Base-by-base conservation (phyloP, 1,284 basidiomycete genomes). In the Termitomyces sp. region DNA sequence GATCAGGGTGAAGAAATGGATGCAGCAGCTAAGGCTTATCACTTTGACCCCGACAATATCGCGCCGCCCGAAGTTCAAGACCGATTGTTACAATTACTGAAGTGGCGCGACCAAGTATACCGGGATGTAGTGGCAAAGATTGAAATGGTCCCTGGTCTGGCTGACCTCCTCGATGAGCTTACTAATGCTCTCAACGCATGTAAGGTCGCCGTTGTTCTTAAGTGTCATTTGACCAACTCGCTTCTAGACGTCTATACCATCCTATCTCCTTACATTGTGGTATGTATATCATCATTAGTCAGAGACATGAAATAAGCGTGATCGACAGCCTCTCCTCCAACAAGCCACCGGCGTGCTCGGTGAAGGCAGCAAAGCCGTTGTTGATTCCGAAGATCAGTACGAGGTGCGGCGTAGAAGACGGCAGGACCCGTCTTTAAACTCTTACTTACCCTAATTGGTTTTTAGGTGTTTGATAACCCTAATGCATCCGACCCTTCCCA, bases 401-500 rank as follows among this genome's bases (percentile, higher is more conserved):
- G 73, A 78, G 61, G 83, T 78, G 58, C 18, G 14, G 33, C 21
- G 7, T 21, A 21, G 13, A 49, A 26, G 41, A n/a, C 10, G 16
- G 50, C 14, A 1, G 0, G 24, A 21, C 21, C n/a, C 21, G 21
- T 46, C 46, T 35, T 19, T 16, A 18, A 19, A 52, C 42, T 45
- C 26, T n/a, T 45, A 30, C 11, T 46, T 44, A 31, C 49, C 33
- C 11, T 46, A 48, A 60, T 54, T 30, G 52, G 65, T n/a, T 28
- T 34, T 53, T 49, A 62, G 75, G 83, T 88, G 26, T 91, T 88
- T 69, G 73, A 83, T 60, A 76, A 87, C 64, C 77, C 79, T n/a
- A 70, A 81, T 60, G 84, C 86, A 11, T 84, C 83, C 11, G 86
- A 89, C 62, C 87, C 86, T 3, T 86, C 86, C 3, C 86, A 89